Conservation (phyloP, 1,284 basidiomycete species). For the Inonotus hispidus region DNA sequence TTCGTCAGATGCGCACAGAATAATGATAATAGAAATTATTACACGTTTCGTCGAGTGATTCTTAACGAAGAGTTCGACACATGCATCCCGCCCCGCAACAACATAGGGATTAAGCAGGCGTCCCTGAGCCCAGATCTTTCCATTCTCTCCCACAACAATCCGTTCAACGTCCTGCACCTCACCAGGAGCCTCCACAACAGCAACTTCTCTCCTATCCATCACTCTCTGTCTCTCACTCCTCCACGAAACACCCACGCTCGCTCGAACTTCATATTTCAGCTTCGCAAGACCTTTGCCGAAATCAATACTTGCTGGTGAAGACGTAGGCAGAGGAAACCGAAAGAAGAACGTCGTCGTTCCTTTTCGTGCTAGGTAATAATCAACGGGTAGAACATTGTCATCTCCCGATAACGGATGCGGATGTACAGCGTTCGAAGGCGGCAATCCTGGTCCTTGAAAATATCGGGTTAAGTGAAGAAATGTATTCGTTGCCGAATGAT, state of each 20-base stretch:
- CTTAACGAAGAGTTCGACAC: slow-evolving; percentile 69
- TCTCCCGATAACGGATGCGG: slow-evolving; percentile 48
- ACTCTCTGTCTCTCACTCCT: slow-evolving; percentile 65
- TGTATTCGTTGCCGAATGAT: slow-evolving; percentile 70
- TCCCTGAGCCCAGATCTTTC: slow-evolving; percentile 71
- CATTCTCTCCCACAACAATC: slow-evolving; percentile 64
- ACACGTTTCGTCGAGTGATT: slow-evolving; percentile 77
- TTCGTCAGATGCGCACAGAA: not conserved
- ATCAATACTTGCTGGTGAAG: slow-evolving; percentile 61
- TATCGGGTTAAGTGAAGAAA: slow-evolving; percentile 63
- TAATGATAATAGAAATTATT: slow-evolving; percentile 11
- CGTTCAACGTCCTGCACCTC: slow-evolving; percentile 42
- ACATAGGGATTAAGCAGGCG: slow-evolving; percentile 54
- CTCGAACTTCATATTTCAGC: slow-evolving; percentile 64
- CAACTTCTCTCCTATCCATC: slow-evolving; percentile 51
- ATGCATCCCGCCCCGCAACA: slow-evolving; percentile 61
- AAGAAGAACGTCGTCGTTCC: slow-evolving; percentile 73
- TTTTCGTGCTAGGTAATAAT: slow-evolving; percentile 62
- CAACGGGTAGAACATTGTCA: slow-evolving; percentile 45
- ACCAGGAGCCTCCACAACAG: slow-evolving; percentile 55
- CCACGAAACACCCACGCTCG: slow-evolving; percentile 65
- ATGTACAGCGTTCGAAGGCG: slow-evolving; percentile 73
- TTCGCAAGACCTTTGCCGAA: slow-evolving; percentile 63
- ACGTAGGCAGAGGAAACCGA: slow-evolving; percentile 55
- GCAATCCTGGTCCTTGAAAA: slow-evolving; percentile 74